phyloP scores from a whole-genome alignment of 2,329 filamentous ascomycete species.

The Byssoonygena ceratinophila region DNA sequence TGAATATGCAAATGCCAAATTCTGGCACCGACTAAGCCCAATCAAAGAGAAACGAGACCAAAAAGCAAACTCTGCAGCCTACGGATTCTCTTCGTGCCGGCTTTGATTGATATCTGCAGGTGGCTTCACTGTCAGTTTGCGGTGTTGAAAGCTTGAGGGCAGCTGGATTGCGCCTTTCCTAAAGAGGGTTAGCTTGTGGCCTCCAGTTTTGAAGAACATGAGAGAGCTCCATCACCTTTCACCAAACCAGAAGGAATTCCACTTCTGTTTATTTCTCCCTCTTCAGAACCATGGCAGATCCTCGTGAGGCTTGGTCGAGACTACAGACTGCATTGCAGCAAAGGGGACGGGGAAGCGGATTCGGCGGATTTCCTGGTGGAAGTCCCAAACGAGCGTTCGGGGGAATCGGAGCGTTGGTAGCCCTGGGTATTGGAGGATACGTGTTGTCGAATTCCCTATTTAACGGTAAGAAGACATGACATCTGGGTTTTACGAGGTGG shows the following conservation, averaged over 20 bases:
- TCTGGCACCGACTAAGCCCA: neutral
- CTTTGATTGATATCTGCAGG: neutral
- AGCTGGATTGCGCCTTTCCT: conserved; percentile 9
- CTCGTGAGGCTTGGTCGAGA: conserved; percentile 55
- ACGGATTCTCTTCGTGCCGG: too few relatives aligned
- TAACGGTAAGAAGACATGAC: conserved; percentile 44
- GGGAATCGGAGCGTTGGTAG: conserved; percentile 44
- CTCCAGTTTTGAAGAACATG: conserved; percentile 15
- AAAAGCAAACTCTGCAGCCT: too few relatives aligned
- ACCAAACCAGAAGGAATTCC: neutral
- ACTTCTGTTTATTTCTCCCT: neutral
- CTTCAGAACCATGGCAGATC: conserved; percentile 34
- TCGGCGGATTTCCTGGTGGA: conserved; percentile 45
- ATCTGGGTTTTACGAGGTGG: conserved; percentile 11
- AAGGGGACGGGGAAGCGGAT: conserved; percentile 42
- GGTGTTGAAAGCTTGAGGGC: neutral
- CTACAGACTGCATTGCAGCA: conserved; percentile 53
- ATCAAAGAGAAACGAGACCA: neutral
- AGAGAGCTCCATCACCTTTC: neutral
- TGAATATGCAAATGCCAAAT: too few relatives aligned
- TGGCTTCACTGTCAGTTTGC: neutral
- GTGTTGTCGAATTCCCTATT: conserved; percentile 50
- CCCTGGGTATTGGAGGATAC: conserved; percentile 40
- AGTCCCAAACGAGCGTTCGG: conserved; percentile 39
- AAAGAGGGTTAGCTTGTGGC: conserved; percentile 15